phyloP scores from a whole-genome alignment of 1,284 basidiomycete genomes.

The Porogramme epimiltina region DNA sequence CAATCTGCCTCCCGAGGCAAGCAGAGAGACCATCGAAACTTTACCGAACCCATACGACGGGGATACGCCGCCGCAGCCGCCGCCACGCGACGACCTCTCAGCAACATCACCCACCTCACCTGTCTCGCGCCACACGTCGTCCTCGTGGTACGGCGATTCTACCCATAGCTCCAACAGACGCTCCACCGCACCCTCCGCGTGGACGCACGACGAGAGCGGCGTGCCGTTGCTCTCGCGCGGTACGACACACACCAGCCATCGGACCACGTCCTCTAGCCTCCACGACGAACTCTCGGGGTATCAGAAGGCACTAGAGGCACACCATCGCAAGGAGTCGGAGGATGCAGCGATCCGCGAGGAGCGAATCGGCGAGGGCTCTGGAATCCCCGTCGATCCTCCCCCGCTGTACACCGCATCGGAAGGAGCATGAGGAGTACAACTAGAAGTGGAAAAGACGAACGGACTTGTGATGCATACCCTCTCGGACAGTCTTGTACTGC shows the following conservation, averaged over 20 bases:
- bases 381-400: conserved; percentile 28
- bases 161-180: conserved; percentile 2
- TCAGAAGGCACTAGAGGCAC: conserved; percentile 31
- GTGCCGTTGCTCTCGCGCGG: conserved; percentile 20
- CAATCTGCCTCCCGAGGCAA: conserved; percentile 11
- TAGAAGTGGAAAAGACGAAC: neutral
- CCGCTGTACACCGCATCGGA: conserved; percentile 24
- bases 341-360: conserved; percentile 11
- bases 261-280: conserved; percentile 19
- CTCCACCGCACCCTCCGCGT: conserved; percentile 19
- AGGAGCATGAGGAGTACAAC: conserved; percentile 3
- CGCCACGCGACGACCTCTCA: conserved; percentile 12
- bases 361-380: conserved; percentile 9
- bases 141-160: conserved; percentile 3
- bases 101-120: conserved; percentile 4
- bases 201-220: conserved; percentile 16
- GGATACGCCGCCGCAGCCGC: conserved; percentile 14
- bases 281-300: conserved; percentile 28
- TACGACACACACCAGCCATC: conserved; percentile 17
- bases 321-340: conserved; percentile 27
- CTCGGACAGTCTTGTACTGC: conserved; percentile 1
- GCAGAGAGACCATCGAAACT: neutral
- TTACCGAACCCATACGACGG: conserved; percentile 29
- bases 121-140: conserved; percentile 2
- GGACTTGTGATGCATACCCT: neutral